Conservation (phyloP, 2,329 filamentous ascomycete species). For the Pyricularia pennisetigena region DNA sequence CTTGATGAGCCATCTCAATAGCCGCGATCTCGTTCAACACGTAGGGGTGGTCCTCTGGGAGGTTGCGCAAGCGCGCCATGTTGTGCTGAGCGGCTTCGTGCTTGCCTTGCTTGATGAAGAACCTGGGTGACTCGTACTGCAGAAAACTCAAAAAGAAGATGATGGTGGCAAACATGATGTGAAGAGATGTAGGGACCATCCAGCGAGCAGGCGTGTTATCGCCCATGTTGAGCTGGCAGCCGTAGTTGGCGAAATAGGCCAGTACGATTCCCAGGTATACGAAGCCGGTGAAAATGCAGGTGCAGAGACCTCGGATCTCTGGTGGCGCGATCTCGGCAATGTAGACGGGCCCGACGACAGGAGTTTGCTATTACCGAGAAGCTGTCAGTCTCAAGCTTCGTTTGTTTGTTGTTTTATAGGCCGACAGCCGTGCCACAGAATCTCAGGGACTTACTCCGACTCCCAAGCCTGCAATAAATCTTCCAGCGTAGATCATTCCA, state of each 20-base stretch:
- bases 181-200: slow-evolving; percentile 58
- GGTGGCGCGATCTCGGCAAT: slow-evolving; percentile 62
- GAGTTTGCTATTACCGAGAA: slow-evolving; percentile 18
- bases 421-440: neutral
- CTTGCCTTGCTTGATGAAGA: slow-evolving; percentile 53
- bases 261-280: slow-evolving; percentile 70
- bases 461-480: slow-evolving; percentile 54
- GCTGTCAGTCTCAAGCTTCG: neutral
- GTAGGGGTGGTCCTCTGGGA: slow-evolving; percentile 49
- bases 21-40: slow-evolving; percentile 48
- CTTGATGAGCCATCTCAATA: slow-evolving; percentile 56
- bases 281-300: slow-evolving; percentile 56
- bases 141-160: slow-evolving; percentile 61
- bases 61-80: slow-evolving; percentile 46
- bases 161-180: slow-evolving; percentile 65
- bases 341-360: slow-evolving; percentile 42
- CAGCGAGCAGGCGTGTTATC: slow-evolving; percentile 35
- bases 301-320: slow-evolving; percentile 60
- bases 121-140: slow-evolving; percentile 59
- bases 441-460: slow-evolving; percentile 29
- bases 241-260: slow-evolving; percentile 65
- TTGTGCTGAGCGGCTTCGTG: slow-evolving; percentile 43
- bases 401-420: neutral
- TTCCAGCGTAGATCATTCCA: slow-evolving; percentile 49
- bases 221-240: slow-evolving; percentile 37